Evolutionary conservation across 1,139 yeast species (phyloP), one percentile per base, ranked within the genome.

Genomic region (Geotrichum histeridarum): DNA sequence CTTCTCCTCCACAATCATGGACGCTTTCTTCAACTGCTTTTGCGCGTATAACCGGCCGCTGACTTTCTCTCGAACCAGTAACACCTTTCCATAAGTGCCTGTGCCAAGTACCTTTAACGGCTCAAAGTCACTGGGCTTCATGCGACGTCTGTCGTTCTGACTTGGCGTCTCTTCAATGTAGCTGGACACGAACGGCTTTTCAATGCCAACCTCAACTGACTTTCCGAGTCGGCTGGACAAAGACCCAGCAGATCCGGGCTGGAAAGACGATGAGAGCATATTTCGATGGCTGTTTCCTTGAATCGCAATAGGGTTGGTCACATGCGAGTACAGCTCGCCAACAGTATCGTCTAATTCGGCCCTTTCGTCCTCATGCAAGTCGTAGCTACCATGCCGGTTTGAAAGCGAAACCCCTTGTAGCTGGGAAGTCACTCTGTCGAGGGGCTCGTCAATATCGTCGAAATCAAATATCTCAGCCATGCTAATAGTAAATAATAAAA

Each of bases 71-170:
- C 83, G 78, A 0, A 90, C 97, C 9, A 90, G 71, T 18, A 88
- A 67, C 1, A 90, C 98, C 67, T 88, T 89, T 5, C 98, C 97
- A 64, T 88, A 90, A 12, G 96, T 90, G 2, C 97, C 97, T 59
- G 83, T 81, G 0, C 97, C 97, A n/a, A 90, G 73, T 0, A 89
- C 94, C 67, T 83, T 85, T 9, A 90, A 71, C 1, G 87, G 86
- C 60, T 80, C 83, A 64, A 90, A 90, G 67, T 90, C 96, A 1
- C 74, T 63, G 0, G 81, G 75, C 7, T 56, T 60, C 60, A 72
- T 60, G 61, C 71, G 65, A 8, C 17, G 42, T 18, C 30, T 14
- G 45, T 18, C 14, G 27, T 35, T 14, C 18, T 36, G 22, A 32
- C 48, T 39, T 41, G 31, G 50, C 47, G 42, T 48, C 12, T 22